A percentile compares a stretch with the other conserved stretches of the same genome.
Evolutionary conservation across 2,329 filamentous ascomycete species (phyloP).

Genomic region (Exophiala mesophila): DNA sequence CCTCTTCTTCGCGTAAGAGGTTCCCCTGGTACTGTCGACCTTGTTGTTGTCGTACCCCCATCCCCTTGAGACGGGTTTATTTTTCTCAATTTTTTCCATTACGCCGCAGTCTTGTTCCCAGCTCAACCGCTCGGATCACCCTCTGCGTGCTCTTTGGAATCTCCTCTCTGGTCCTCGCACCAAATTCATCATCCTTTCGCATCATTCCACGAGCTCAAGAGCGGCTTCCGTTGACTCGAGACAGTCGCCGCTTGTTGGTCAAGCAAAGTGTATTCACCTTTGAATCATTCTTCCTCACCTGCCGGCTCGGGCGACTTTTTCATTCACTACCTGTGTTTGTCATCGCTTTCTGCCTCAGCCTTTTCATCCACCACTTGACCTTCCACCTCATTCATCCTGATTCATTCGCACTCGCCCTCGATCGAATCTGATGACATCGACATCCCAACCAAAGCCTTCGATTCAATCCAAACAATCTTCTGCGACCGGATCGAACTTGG

Average conservation of each 20-base stretch:
- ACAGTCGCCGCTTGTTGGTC: constrained; percentile 27
- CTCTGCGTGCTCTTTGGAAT: constrained; percentile 19
- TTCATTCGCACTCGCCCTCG: constrained; percentile 4
- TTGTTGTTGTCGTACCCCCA: constrained; percentile 18
- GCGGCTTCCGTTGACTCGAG: constrained; percentile 30
- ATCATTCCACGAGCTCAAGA: constrained; percentile 22
- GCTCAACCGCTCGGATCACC: constrained; percentile 10
- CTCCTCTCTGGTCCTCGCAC: constrained; percentile 16
- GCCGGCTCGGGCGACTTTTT: constrained; percentile 20
- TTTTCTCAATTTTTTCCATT: constrained; percentile 4
- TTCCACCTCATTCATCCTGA: constrained; percentile 6
- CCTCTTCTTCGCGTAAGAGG: constrained; percentile 19
- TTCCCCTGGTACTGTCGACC: constrained; percentile 19
- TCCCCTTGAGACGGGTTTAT: constrained; percentile 10
- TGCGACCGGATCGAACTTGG: constrained; percentile 25
- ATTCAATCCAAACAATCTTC: constrained; percentile 13
- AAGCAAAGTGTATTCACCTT: constrained; percentile 2
- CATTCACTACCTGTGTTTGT: constrained; percentile 16
- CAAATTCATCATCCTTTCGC: constrained; percentile 7
- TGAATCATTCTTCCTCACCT: constrained; percentile 14
- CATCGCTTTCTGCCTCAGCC: constrained; percentile 19
- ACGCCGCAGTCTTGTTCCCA: constrained; percentile 5
- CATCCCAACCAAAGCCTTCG: constrained; percentile 13
- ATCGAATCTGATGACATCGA: constrained; percentile 24
- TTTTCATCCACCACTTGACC: constrained; percentile 14